Evolutionary conservation across 208 protist genomes (phyloP), one percentile per base, ranked within the genome.

Genomic region (Willaertia magna): DNA sequence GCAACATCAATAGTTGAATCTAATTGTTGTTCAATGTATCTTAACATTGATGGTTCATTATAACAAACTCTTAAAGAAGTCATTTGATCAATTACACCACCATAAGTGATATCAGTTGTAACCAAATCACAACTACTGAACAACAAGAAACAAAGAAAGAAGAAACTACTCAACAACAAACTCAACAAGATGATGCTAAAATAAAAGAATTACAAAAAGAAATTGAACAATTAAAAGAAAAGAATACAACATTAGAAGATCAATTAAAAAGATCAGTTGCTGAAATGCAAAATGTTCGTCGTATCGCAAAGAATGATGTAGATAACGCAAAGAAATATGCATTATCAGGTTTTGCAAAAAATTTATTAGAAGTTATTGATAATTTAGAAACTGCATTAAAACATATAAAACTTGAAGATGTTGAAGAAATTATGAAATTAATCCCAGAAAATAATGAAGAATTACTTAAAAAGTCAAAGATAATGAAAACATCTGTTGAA

Each of bases 311-410:
- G 85, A 93, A 96, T 51, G 95, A 97, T 83, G 93, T 94, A 39
- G 91, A 95, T 43, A 96, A 96, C 86, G 93, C 94, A 0, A 94
- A 94, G 78, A 87, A 93, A 16, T 97, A 93, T 85, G 93, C 93
- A 46, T 92, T 97, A 39, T 92, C 90, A 49, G 92, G 90, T 12
- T 97, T 97, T 87, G 93, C 93, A 1, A 95, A 96, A 88, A 92
- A 95, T 85, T 94, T 97, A 89, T 87, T 97, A 20, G 94, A 97
- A 78, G 94, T 97, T 49, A 92, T 92, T 18, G 95, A 97, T 85
- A 96, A 91, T 55, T 92, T 97, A n/a, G 93, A 96, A 52, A 93
- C 94, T 76, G 95, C 92, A 2, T 79, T 96, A 44, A 30, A 74
- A n/a, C 7, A 67, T 40, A 79, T 88, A 18, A 26, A 7, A 34